phyloP scores from a whole-genome alignment of 352 stramenopile genomes.

The Hyaloperonospora arabidopsidis region DNA sequence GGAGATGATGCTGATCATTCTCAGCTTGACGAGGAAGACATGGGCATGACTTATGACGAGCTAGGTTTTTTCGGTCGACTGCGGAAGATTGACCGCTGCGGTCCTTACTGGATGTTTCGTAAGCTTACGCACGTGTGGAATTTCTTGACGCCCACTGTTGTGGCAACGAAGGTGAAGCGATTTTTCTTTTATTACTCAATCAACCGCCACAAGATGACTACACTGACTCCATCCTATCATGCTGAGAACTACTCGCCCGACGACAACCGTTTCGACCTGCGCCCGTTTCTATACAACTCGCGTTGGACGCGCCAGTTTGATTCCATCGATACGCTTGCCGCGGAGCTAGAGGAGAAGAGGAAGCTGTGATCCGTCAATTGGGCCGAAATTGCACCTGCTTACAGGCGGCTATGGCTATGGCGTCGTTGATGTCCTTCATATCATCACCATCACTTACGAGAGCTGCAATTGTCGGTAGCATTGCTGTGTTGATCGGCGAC shows the following conservation, averaged over 20 bases:
- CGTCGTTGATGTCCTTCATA: conserved; percentile 34
- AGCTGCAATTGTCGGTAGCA: conserved; percentile 33
- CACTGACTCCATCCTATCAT: conserved; percentile 97
- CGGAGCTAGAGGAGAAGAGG: conserved; percentile 71
- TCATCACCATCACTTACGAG: conserved; percentile 28
- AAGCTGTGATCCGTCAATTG: conserved; percentile 28
- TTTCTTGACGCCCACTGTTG: conserved; percentile 62
- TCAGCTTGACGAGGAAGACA: conserved; percentile 97
- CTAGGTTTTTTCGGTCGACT: conserved; percentile 93
- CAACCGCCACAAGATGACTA: conserved; percentile 99
- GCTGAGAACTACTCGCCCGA: conserved; percentile 98
- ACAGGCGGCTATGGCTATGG: conserved; percentile 23
- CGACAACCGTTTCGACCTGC: conserved; percentile 98
- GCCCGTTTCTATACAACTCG: conserved; percentile 96
- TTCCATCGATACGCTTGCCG: conserved; percentile 89
- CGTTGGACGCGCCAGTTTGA: conserved; percentile 93
- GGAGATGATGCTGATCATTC: conserved; percentile 78
- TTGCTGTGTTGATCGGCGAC: conserved; percentile 25
- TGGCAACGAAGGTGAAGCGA: conserved; percentile 89
- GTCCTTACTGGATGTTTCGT: conserved; percentile 92
- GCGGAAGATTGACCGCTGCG: conserved; percentile 93
- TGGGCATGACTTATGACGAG: conserved; percentile 99
- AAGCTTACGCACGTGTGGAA: conserved; percentile 85
- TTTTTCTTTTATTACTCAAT: conserved; percentile 98
- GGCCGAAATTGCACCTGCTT: conserved; percentile 17